Conservation (phyloP, 139 green algal species). For the Chlorokybus atmophyticus region DNA sequence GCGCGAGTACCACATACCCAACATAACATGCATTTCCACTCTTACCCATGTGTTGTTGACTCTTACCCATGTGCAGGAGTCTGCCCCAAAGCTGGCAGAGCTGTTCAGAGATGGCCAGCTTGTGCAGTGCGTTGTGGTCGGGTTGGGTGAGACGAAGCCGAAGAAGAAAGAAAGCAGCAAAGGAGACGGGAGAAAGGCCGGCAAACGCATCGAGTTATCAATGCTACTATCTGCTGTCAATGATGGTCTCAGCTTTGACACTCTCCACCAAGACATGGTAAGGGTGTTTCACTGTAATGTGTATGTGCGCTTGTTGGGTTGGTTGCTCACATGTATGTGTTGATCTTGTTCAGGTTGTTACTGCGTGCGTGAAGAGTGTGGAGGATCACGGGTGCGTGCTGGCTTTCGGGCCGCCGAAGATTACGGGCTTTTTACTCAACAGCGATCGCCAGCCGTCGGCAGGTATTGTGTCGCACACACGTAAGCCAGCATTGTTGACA, state of each 20-base stretch:
- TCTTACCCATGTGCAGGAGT: too few species aligned
- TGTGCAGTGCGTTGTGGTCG: constrained; percentile 46
- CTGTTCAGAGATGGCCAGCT: constrained; percentile 62
- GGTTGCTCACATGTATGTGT: not conserved
- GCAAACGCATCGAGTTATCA: constrained; percentile 45
- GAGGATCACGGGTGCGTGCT: constrained; percentile 85
- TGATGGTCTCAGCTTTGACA: constrained; percentile 11
- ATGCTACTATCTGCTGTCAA: constrained; percentile 34
- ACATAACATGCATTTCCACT: too few species aligned
- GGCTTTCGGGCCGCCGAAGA: constrained; percentile 41
- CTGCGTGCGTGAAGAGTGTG: constrained; percentile 53
- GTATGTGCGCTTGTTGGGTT: too few species aligned
- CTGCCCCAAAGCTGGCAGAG: constrained; percentile 18
- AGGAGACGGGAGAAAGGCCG: constrained; percentile 6
- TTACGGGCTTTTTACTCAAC: constrained; percentile 18
- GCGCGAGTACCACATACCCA: too few species aligned
- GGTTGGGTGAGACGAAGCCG: constrained; percentile 1
- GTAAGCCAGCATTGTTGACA: too few species aligned
- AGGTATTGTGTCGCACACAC: too few species aligned
- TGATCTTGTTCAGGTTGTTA: constrained; percentile 22
- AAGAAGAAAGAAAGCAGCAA: not conserved
- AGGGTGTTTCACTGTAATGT: too few species aligned
- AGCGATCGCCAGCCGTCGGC: too few species aligned
- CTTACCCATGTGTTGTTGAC: too few species aligned
- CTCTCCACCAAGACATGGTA: constrained; percentile 18